phyloP scores from a whole-genome alignment of 768 basidiomycete species.

The Amanita pseudoporphyria region DNA sequence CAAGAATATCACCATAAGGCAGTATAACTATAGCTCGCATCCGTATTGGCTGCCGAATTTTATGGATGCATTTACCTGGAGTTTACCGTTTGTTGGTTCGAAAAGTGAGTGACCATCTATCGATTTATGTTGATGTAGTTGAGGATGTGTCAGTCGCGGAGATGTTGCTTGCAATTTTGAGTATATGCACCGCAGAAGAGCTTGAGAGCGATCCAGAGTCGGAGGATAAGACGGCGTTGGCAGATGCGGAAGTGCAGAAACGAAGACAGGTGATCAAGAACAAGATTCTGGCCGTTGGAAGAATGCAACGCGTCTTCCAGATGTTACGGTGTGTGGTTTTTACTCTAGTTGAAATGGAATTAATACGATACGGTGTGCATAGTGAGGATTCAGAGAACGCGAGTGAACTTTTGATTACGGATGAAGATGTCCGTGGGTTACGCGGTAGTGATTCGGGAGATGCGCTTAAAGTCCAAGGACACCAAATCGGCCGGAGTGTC shows the following conservation, averaged over 20 bases:
- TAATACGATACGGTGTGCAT: slow-evolving; percentile 2
- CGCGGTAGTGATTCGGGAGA: slow-evolving; percentile 33
- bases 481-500: slow-evolving; percentile 51
- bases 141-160: slow-evolving; percentile 64
- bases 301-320: slow-evolving; percentile 86
- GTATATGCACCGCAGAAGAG: slow-evolving; percentile 91
- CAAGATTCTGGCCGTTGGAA: slow-evolving; percentile 89
- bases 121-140: slow-evolving; percentile 9
- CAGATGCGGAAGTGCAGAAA: slow-evolving; percentile 30
- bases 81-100: slow-evolving; percentile 91
- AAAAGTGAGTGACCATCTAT: slow-evolving; percentile 60
- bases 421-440: slow-evolving; percentile 17
- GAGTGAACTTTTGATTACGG: slow-evolving; percentile 44
- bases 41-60: slow-evolving; percentile 97
- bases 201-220: slow-evolving; percentile 43
- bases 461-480: slow-evolving; percentile 53
- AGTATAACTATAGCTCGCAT: slow-evolving; percentile 73
- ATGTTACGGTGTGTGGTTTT: slow-evolving; percentile 58
- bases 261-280: slow-evolving; percentile 78
- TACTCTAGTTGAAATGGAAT: background rate
- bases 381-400: slow-evolving; percentile 78
- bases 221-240: slow-evolving; percentile 21
- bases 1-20: slow-evolving; percentile 92
- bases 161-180: slow-evolving; percentile 92
- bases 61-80: slow-evolving; percentile 98